phyloP scores from a whole-genome alignment of 1,284 basidiomycete genomes.

The Nidula niveotomentosa region DNA sequence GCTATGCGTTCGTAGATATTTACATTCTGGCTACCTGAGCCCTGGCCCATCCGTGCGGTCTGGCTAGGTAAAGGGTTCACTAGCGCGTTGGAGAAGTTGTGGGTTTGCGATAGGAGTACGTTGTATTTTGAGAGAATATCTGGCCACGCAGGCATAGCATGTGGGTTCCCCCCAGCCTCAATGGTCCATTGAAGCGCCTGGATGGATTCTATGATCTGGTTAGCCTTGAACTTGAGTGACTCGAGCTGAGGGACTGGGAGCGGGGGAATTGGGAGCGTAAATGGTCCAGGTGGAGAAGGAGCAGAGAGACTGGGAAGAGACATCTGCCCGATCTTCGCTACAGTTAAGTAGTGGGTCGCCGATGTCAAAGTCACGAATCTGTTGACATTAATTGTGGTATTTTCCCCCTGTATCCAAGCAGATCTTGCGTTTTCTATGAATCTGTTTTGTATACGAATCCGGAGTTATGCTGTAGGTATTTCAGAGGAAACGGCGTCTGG shows the following conservation, averaged over 20 bases:
- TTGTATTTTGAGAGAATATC: conserved; percentile 83
- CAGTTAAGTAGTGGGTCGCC: no score
- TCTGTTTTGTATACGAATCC: no score
- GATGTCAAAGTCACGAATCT: no score
- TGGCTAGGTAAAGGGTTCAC: conserved; percentile 33
- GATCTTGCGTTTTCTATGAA: no score
- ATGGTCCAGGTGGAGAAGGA: neutral
- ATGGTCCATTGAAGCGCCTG: conserved; percentile 60
- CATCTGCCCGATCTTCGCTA: no score
- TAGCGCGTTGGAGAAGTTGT: conserved; percentile 65
- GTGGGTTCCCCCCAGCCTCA: conserved; percentile 48
- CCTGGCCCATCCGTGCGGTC: conserved; percentile 8
- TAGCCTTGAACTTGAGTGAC: conserved; percentile 70
- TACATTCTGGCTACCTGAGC: conserved; percentile 15
- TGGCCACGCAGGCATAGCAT: conserved; percentile 72
- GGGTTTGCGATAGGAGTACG: conserved; percentile 75
- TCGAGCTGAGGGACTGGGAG: conserved; percentile 58
- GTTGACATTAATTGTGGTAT: no score
- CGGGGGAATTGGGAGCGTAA: conserved; percentile 7
- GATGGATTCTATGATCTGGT: conserved; percentile 76
- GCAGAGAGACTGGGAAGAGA: no score
- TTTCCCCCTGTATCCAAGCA: no score
- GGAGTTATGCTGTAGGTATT: no score
- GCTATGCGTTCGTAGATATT: conserved; percentile 64
- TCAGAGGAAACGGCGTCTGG: no score